Conservation (phyloP, 768 basidiomycete species). For the Pulveroboletus sp. region DNA sequence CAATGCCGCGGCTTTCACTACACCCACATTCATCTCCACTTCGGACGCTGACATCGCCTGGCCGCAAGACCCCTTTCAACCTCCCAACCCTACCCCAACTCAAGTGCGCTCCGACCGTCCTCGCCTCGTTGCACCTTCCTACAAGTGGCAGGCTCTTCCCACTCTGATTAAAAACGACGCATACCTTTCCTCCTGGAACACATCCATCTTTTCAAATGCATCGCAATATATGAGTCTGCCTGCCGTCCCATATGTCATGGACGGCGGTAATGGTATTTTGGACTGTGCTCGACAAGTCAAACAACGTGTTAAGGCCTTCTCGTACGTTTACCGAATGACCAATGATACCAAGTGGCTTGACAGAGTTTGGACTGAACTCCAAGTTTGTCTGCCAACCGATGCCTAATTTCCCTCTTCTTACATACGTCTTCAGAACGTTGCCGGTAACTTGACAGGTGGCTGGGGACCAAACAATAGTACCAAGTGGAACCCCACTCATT, state of each 20-base stretch:
- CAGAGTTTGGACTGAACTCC: constrained; percentile 77
- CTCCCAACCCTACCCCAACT: constrained; percentile 59
- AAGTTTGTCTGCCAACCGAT: constrained; percentile 46
- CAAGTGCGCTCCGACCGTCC: constrained; percentile 76
- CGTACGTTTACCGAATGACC: constrained; percentile 87
- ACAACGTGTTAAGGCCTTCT: constrained; percentile 87
- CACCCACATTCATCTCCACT: constrained; percentile 68
- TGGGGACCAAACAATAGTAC: constrained; percentile 65
- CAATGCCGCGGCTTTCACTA: constrained; percentile 65
- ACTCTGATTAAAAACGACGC: constrained; percentile 75
- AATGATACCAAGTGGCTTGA: constrained; percentile 92
- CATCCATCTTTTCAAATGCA: constrained; percentile 87
- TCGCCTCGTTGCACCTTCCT: constrained; percentile 84
- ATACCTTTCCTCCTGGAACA: constrained; percentile 88
- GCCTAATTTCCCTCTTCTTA: constrained; percentile 1
- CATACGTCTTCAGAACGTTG: constrained; percentile 51
- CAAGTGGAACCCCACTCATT: constrained; percentile 87
- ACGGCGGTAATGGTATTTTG: constrained; percentile 87
- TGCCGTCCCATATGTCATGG: constrained; percentile 70
- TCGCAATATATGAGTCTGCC: constrained; percentile 60
- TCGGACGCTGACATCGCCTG: constrained; percentile 55
- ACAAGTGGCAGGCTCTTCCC: constrained; percentile 88
- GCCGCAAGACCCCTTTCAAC: constrained; percentile 78
- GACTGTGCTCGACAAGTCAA: constrained; percentile 90
- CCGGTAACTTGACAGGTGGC: constrained; percentile 58